Base-by-base conservation (phyloP, 23 red algal species). In the Chondrus crispus region DNA sequence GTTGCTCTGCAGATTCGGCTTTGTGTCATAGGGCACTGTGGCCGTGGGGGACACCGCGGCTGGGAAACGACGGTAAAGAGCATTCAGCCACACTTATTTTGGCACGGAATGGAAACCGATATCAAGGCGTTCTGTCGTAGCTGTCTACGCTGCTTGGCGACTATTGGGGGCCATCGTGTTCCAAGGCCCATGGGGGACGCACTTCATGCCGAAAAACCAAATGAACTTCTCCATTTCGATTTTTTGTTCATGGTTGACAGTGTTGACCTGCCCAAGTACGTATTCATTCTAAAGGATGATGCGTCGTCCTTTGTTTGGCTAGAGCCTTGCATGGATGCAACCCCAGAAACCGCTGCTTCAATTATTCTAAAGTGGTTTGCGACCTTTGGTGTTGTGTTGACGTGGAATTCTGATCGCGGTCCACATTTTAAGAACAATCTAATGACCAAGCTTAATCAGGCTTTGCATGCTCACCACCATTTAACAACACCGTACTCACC, bases 271-370 rank as follows among this genome's bases (percentile, higher is more conserved):
- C 26, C 35, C 5, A 30, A 5, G 7, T 82, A 82, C 78, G 39
- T 64, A n/a, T 38, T 82, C 28, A 64, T 82, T 28, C n/a, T 82
- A 20, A 82, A 82, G 46, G 78, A 82, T 82, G 78, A 82, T 30
- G 6, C 33, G 28, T 35, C 24, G 44, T 82, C 78, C 6, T 82
- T 41, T 60, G 28, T 62, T 5, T 11, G 9, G 46, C 7, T 82
- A n/a, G 24, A 82, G 6, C 78, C 78, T 10, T 58, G 78, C 41
- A 38, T 55, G 32, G 24, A 4, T 64, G 46, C 78, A n/a, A 45
- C 28, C 39, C 26, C 48, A 36, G 78, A 18, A 35, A 32, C 26
- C 35, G 51, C 78, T 45, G 52, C 51, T 6, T 22, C 26, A 5
- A 24, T 22, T 37, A 4, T 82, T 35, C n/a, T 82, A 28, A 52